Base-by-base conservation (phyloP, 495 filamentous ascomycete genomes). In the Aspergillus sparsus region DNA sequence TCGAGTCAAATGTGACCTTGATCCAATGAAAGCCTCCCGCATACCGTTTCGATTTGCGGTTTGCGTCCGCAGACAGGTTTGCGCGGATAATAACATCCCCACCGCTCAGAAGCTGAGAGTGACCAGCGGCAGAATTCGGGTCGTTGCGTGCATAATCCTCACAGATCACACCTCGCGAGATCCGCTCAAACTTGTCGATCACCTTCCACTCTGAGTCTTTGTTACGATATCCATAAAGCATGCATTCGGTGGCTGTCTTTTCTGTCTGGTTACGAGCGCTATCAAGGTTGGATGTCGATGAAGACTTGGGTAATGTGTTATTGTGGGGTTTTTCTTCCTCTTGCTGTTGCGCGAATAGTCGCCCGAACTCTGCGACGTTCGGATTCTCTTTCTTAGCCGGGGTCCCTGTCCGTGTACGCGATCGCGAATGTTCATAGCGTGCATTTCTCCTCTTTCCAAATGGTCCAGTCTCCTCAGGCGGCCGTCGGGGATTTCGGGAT, bases 1-100 rank as follows among this genome's bases (percentile, higher is more conserved):
- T 80, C 6, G 89, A 91, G 73, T 95, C 90, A 63, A 93, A 97
- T 1, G 92, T 97, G 53, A 97, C 81, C 67, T 96, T 96, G 64
- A 97, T 90, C 92, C 92, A 97, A 74, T 92, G 85, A 60, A 86
- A 82, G 13, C 92, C 92, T 55, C 90, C 87, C 18, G 86, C 85
- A 61, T 88, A 89, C 49, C 77, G 81, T 72, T 89, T 90, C 58
- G 90, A 87, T 68, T 91, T 89, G 55, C 77, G 79, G 62, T 89
- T 85, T 63, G 93, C 90, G 36, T 84, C 82, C 31, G 80, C 70
- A 13, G 90, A 87, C 15, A 95, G 70, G 6, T 83, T 77, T 45
- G 79, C 70, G 21, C 83, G 81, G 39, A 85, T 79, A 1, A 86
- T 83, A 35, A 87, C 79, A 71, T 90, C 85, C 63, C 88, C 85